These are phyloP conservation scores for Metschnikowia aberdeeniae DNA, from an alignment of 805 yeast species.

Conservation along the genomic window DNA sequence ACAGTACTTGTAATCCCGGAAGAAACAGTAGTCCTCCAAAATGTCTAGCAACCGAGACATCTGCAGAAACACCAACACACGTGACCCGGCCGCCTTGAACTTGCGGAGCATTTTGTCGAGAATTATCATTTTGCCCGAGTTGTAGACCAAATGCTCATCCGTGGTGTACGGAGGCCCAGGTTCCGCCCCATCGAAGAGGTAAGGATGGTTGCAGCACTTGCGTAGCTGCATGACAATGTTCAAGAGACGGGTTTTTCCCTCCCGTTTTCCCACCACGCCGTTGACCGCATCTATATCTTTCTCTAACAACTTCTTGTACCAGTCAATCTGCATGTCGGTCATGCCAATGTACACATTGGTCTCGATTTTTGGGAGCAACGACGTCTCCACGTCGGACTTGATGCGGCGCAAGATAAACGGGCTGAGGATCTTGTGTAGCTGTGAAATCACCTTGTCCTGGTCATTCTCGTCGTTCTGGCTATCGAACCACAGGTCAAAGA, in stretches of 20 bases:
- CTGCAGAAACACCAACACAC: slow-evolving; percentile 89
- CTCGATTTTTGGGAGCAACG: slow-evolving; percentile 86
- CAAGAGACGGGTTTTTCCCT: slow-evolving; percentile 83
- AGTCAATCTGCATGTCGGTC: slow-evolving; percentile 90
- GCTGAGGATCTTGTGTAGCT: slow-evolving; percentile 78
- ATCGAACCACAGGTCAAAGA: slow-evolving; percentile 92
- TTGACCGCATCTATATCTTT: slow-evolving; percentile 95
- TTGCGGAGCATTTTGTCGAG: slow-evolving; percentile 77
- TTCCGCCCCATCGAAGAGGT: slow-evolving; percentile 97
- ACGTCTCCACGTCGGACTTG: slow-evolving; percentile 89
- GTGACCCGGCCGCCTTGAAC: slow-evolving; percentile 70
- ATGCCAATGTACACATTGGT: slow-evolving; percentile 86
- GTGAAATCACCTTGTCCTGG: slow-evolving; percentile 83
- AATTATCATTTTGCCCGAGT: slow-evolving; percentile 87
- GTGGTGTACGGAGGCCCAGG: slow-evolving; percentile 98
- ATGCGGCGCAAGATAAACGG: slow-evolving; percentile 89
- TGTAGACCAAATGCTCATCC: slow-evolving; percentile 87
- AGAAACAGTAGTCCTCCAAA: slow-evolving; percentile 84
- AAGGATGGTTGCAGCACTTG: slow-evolving; percentile 96
- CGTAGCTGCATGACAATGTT: slow-evolving; percentile 96
- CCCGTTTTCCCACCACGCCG: slow-evolving; percentile 92
- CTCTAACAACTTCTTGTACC: slow-evolving; percentile 87
- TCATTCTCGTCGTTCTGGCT: slow-evolving; percentile 27
- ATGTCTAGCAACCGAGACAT: slow-evolving; percentile 90
- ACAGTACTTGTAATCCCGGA: slow-evolving; percentile 81